Evolutionary conservation across 2,329 filamentous ascomycete genomes (phyloP).

Genomic region (Blastomyces silverae): DNA sequence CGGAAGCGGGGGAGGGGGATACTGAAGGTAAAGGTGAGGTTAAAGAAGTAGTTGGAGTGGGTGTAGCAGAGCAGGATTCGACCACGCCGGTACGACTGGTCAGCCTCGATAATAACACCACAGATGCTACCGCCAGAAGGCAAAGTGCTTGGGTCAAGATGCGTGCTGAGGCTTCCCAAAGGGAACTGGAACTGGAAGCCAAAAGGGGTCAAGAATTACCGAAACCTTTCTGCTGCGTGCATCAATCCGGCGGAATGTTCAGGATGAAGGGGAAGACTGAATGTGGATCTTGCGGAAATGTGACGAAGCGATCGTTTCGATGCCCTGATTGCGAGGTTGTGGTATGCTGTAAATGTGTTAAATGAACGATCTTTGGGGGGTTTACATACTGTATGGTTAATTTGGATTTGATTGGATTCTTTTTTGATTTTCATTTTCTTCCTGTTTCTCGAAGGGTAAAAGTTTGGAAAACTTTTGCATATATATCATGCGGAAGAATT

Average conservation of each 20-base stretch:
- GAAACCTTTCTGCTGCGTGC: not conserved
- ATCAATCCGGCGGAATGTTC: conserved; percentile 5
- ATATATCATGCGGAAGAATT: not conserved
- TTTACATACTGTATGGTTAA: not conserved
- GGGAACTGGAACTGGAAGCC: not conserved
- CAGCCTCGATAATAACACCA: not conserved
- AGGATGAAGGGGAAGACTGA: not conserved
- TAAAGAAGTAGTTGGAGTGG: not conserved
- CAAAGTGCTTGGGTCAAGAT: not conserved
- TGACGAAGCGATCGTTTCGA: not conserved
- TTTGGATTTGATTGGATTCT: too few species aligned
- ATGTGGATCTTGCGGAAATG: not conserved
- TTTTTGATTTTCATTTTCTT: not conserved
- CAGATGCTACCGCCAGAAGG: not conserved
- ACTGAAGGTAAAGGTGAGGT: not conserved
- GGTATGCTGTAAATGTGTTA: not conserved
- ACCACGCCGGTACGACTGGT: not conserved
- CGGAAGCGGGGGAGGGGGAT: not conserved
- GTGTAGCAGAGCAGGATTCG: not conserved
- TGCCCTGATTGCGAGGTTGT: conserved; percentile 6
- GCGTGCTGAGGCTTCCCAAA: not conserved
- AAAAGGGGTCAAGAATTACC: not conserved
- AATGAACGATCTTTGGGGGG: not conserved
- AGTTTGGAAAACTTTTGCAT: not conserved
- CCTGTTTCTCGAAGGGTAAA: too few species aligned